A percentile compares a stretch with the other conserved stretches of the same genome.
Evolutionary conservation across 1,284 basidiomycete genomes (phyloP).

Genomic region (Cronartium ribicola): DNA sequence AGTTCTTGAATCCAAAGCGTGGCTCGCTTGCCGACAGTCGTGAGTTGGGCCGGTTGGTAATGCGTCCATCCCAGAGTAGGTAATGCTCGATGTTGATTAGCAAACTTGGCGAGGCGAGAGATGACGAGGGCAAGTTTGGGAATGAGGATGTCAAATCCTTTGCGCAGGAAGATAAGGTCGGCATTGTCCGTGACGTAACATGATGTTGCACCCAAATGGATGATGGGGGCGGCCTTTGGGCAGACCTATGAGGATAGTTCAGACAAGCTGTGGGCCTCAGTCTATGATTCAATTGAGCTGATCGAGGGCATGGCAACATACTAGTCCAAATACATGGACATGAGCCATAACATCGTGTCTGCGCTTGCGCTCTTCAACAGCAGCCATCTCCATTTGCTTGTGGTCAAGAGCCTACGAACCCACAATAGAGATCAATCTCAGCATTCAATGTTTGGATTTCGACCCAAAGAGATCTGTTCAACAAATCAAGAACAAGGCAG

Average conservation of each 20-base stretch:
- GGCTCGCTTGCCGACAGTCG: conserved; percentile 98
- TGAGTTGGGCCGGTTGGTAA: conserved; percentile 97
- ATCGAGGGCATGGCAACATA: neutral
- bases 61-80: conserved; percentile 83
- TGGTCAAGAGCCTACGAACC: conserved; percentile 47
- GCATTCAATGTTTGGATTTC: neutral
- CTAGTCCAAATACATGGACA: conserved; percentile 50
- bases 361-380: conserved; percentile 51
- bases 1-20: conserved; percentile 93
- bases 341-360: conserved; percentile 53
- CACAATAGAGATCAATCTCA: neutral
- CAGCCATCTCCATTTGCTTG: conserved; percentile 51
- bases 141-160: conserved; percentile 50
- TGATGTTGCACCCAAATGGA: conserved; percentile 51
- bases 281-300: neutral
- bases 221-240: conserved; percentile 50
- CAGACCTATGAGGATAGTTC: conserved; percentile 43
- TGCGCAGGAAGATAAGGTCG: conserved; percentile 51
- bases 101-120: conserved; percentile 49
- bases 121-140: conserved; percentile 52
- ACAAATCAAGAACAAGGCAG: neutral
- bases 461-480: neutral
- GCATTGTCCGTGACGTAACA: conserved; percentile 53
- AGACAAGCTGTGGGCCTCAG: neutral
- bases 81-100: conserved; percentile 48